Conservation (phyloP, 1,284 basidiomycete genomes). For the Gomphus bonarii region DNA sequence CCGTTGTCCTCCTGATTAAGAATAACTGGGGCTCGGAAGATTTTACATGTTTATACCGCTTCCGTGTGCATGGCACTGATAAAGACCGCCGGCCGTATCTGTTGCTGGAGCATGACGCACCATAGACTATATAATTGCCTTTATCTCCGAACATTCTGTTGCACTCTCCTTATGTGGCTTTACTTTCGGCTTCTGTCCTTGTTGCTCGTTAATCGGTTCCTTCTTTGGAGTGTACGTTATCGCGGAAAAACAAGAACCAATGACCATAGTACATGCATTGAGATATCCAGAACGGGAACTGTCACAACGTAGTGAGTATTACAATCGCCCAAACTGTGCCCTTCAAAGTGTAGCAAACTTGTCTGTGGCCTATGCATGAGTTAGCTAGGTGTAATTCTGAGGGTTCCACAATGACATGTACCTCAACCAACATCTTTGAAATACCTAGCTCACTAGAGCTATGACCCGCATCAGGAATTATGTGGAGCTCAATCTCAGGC, state of each 20-base stretch:
- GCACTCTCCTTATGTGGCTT: constrained; percentile 4
- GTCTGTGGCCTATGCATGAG: constrained; percentile 28
- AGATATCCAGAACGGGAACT: background rate
- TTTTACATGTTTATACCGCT: constrained; percentile 86
- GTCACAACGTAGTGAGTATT: background rate
- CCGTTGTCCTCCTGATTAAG: constrained; percentile 70
- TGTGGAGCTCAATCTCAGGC: constrained; percentile 69
- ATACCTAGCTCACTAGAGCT: constrained; percentile 75
- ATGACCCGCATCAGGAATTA: constrained; percentile 90
- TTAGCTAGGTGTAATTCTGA: background rate
- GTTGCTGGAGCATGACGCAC: constrained; percentile 3
- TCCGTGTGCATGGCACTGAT: constrained; percentile 58
- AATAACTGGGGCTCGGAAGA: constrained; percentile 82
- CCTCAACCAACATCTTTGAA: constrained; percentile 65
- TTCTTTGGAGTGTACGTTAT: constrained; percentile 2
- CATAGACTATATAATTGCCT: constrained; percentile 4
- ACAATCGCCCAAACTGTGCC: background rate
- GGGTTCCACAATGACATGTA: constrained; percentile 16
- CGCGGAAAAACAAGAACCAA: background rate
- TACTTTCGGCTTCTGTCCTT: background rate
- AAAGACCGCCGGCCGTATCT: constrained; percentile 6
- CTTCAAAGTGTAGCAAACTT: constrained; percentile 30
- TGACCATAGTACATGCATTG: background rate
- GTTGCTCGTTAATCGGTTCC: background rate
- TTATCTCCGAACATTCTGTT: background rate